Base-by-base conservation (phyloP, 148 eudicot species). In the Cornus florida region DNA sequence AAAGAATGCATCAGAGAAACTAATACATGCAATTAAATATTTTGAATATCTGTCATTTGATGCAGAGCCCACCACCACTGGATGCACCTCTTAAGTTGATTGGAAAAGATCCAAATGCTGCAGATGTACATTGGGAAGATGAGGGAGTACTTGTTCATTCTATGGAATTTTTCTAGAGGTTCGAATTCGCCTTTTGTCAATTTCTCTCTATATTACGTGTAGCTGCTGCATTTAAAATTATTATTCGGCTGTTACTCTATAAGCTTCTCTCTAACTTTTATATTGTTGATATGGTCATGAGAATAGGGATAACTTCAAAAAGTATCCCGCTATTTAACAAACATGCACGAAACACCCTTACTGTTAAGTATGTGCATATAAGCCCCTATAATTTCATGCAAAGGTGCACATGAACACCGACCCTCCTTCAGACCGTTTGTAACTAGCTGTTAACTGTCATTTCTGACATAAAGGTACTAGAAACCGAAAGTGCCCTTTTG, bases 41-140 rank as follows among this genome's bases (percentile, higher is more conserved):
- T 24, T 10, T 75, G 7, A 38, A 35, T 77, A 14, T 76, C 17
- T 57, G 22, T 62, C 6, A 65, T 81, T 17, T 80, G 72, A 48
- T 84, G 82, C 89, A 96, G 99, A 89, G 57, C 71, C 91, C 97
- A 67, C 99, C 99, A 39, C 92, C 89, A 68, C 73, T 96, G 68
- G 99, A 96, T 7, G 97, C 66, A 13, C 98, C 99, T 62, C 88
- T 96, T 73, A 78, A 88, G 72, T 74, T 96, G 50, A 89, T 91
- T 10, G 88, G 59, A 75, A 93, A 86, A 80, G 97, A 96, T 82
- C 75, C 85, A 39, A 86, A 81, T 64, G 85, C 78, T 48, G 91
- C 88, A 77, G 97, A 90, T 60, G 76, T 88, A 60, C 78, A 59
- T 41, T 92, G 98, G 98, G 89, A 90, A 5, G 97, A 91, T 28